A percentile compares a stretch with the other conserved stretches of the same genome.
phyloP scores from a whole-genome alignment of 306 rosid species.

The Datisca glomerata region DNA sequence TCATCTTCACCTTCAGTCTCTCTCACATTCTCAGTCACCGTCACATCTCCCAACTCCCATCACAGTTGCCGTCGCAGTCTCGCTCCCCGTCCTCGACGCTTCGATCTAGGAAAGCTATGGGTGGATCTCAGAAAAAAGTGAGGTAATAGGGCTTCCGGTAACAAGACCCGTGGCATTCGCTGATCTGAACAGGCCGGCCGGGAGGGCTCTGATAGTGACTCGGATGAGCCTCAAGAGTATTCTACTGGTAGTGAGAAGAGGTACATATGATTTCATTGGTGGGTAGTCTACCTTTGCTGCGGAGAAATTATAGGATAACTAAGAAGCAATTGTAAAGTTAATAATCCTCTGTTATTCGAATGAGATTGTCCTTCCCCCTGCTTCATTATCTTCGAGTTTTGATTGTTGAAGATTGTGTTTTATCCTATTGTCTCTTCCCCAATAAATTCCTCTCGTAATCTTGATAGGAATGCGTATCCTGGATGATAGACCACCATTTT shows the following conservation, averaged over 20 bases:
- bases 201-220: slow-evolving; percentile 40
- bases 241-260: slow-evolving; percentile 90
- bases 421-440: too few species aligned
- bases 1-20: too few species aligned
- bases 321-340: neutral
- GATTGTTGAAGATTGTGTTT: too few species aligned
- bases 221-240: slow-evolving; percentile 68
- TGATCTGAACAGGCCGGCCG: slow-evolving; percentile 46
- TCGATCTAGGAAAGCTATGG: slow-evolving; percentile 49
- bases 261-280: too few species aligned
- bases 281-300: neutral
- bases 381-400: too few species aligned
- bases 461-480: too few species aligned
- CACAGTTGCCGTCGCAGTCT: slow-evolving; percentile 11
- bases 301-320: neutral
- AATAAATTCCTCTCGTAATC: too few species aligned
- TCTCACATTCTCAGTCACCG: too few species aligned
- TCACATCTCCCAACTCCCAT: slow-evolving; percentile 19
- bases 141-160: slow-evolving; percentile 26
- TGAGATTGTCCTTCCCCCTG: too few species aligned
- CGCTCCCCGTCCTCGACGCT: slow-evolving; percentile 32
- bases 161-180: slow-evolving; percentile 34
- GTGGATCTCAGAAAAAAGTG: slow-evolving; percentile 14
- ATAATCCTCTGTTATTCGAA: too few species aligned
- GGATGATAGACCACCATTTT: too few species aligned